Base-by-base conservation (phyloP, 2,329 filamentous ascomycete genomes). In the Leptographium lundbergii region DNA sequence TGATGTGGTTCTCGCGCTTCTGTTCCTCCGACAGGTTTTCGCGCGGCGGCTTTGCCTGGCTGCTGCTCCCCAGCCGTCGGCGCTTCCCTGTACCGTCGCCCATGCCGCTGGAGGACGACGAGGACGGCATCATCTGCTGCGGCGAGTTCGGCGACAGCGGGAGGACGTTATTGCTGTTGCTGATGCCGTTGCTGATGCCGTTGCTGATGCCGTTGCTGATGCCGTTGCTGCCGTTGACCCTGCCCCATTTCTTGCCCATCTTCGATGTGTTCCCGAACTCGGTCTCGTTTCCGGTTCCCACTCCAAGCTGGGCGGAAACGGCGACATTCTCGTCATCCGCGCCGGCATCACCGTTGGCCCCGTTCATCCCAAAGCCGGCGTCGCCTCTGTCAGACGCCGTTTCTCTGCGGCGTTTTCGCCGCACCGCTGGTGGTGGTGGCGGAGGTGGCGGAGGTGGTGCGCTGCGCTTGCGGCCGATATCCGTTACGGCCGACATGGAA, bases 1-100 rank as follows among this genome's bases (percentile, higher is more conserved):
- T 79, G 63, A 95, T 94, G 68, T 95, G 89, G 65, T 96, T 95
- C 66, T 85, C 86, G 53, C 89, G 79, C 71, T 92, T 94, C 71
- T 94, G 87, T 61, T 87, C 85, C 64, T 92, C 88, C 0, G 84
- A 82, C 4, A 94, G 83, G 65, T 95, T 95, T 68, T 85, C 86
- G 29, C 87, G 73, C 3, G 76, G 68, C 2, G 73, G 60, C 65
- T 84, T 85, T 50, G 61, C 67, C 45, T 39, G 54, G 50, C 27
- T 58, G 19, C 42, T 59, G 25, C 54, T 47, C 14, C 25, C 42
- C 19, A 22, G 13, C 13, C 55, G 42, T 29, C 27, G 7, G 42
- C 42, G 25, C 42, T 24, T 34, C 19, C 9, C 6, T 6, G 13
- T 6, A 7, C 25, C 54, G 3, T 29, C 24, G 45, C 22, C 14